Conservation (phyloP, 2,329 filamentous ascomycete species). For the Nemania sp. region DNA sequence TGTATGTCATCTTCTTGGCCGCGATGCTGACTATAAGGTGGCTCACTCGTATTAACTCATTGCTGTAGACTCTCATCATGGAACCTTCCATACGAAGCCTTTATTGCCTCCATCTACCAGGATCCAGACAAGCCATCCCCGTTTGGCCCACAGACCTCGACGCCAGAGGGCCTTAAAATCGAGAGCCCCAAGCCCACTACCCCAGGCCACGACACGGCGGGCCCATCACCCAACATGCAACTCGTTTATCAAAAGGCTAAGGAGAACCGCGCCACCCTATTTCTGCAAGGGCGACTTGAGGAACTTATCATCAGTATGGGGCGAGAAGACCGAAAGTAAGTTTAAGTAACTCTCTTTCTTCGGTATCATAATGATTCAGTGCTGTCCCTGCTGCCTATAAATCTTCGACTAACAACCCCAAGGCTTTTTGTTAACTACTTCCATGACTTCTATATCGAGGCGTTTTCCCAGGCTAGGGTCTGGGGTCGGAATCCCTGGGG, state of each 20-base stretch:
- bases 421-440: conserved; percentile 21
- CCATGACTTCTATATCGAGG: conserved; percentile 15
- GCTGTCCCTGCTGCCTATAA: neutral
- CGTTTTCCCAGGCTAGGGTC: conserved; percentile 5
- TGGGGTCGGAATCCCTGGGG: neutral
- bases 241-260: conserved; percentile 27
- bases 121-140: conserved; percentile 3
- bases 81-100: conserved; percentile 26
- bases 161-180: conserved; percentile 14
- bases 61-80: conserved; percentile 16
- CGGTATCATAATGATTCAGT: no score
- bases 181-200: conserved; percentile 5
- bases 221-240: conserved; percentile 22
- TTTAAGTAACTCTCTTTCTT: neutral
- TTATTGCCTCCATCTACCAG: conserved; percentile 6
- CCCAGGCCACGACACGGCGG: conserved; percentile 4
- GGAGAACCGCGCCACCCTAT: conserved; percentile 11
- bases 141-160: neutral
- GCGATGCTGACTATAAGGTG: no score
- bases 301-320: conserved; percentile 8
- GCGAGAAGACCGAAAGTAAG: conserved; percentile 26
- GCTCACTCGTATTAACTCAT: neutral
- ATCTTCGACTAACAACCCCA: neutral
- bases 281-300: conserved; percentile 20
- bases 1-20: neutral